A percentile compares a stretch with the other conserved stretches of the same genome.
Conservation (phyloP, 306 rosid species). For the Gastrolobium bilobum region DNA sequence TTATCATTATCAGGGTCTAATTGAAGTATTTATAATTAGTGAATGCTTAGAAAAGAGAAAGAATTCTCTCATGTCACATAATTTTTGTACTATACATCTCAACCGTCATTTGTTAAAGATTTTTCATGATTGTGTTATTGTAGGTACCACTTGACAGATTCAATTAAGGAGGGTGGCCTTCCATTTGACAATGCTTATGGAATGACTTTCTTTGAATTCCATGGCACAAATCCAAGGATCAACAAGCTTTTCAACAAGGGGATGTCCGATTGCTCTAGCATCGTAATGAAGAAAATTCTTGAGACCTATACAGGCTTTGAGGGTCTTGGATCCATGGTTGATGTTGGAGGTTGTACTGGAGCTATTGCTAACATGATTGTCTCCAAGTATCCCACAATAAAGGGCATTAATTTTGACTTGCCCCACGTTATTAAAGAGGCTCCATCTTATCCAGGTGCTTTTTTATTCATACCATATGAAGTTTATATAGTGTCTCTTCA, state of each 20-base stretch:
- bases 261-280: background rate
- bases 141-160: constrained; percentile 31
- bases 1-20: background rate
- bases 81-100: too few species aligned
- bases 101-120: too few species aligned
- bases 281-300: background rate
- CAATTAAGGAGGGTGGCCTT: constrained; percentile 12
- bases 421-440: constrained; percentile 84
- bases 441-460: constrained; percentile 66
- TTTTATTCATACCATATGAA: background rate
- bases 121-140: background rate
- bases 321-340: constrained; percentile 65
- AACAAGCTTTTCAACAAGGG: constrained; percentile 37
- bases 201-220: constrained; percentile 8
- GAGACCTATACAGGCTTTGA: background rate
- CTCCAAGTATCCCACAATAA: constrained; percentile 73
- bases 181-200: constrained; percentile 43
- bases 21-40: background rate
- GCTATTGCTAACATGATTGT: constrained; percentile 68
- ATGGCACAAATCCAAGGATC: constrained; percentile 17
- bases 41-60: background rate
- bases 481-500: background rate
- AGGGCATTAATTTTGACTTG: constrained; percentile 78
- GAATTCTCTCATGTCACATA: too few species aligned
- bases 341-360: constrained; percentile 83